These are phyloP conservation scores for Yarrowia sp. DNA, from an alignment of 805 yeast genomes.

Conservation along the genomic window DNA sequence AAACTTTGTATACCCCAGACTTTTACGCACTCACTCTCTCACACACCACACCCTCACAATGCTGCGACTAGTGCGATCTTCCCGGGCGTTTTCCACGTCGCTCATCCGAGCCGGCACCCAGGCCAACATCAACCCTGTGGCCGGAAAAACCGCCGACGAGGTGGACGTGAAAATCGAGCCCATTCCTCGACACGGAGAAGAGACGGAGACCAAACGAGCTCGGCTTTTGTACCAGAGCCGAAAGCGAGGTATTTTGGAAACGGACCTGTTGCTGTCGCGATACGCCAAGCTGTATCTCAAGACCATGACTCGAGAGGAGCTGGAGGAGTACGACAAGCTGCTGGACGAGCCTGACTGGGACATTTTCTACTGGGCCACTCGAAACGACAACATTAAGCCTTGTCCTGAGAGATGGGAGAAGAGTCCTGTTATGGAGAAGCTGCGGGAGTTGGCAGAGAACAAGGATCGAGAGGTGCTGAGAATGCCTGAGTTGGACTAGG, in stretches of 20 bases:
- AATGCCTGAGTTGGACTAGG: slow-evolving; percentile 74
- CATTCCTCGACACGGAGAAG: slow-evolving; percentile 68
- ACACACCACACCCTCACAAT: neutral
- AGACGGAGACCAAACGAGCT: slow-evolving; percentile 72
- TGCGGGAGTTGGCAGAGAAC: slow-evolving; percentile 74
- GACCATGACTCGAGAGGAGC: slow-evolving; percentile 55
- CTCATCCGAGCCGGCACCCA: slow-evolving; percentile 16
- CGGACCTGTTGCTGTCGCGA: slow-evolving; percentile 78
- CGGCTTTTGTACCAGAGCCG: slow-evolving; percentile 86
- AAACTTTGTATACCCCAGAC: slow-evolving; percentile 5
- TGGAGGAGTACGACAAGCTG: slow-evolving; percentile 77
- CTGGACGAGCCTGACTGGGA: slow-evolving; percentile 99
- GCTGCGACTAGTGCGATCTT: neutral
- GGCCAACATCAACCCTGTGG: slow-evolving; percentile 18
- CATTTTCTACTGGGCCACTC: slow-evolving; percentile 95
- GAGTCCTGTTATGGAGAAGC: slow-evolving; percentile 55
- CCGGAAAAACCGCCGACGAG: slow-evolving; percentile 30
- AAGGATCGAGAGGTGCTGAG: slow-evolving; percentile 68
- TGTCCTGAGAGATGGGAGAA: slow-evolving; percentile 83
- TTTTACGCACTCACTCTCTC: neutral
- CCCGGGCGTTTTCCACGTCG: neutral
- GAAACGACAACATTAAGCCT: slow-evolving; percentile 70
- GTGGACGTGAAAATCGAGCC: slow-evolving; percentile 71
- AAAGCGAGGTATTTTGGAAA: slow-evolving; percentile 91
- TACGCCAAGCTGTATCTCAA: slow-evolving; percentile 76